Conservation (phyloP, 148 eudicot species). For the Drosera capensis region DNA sequence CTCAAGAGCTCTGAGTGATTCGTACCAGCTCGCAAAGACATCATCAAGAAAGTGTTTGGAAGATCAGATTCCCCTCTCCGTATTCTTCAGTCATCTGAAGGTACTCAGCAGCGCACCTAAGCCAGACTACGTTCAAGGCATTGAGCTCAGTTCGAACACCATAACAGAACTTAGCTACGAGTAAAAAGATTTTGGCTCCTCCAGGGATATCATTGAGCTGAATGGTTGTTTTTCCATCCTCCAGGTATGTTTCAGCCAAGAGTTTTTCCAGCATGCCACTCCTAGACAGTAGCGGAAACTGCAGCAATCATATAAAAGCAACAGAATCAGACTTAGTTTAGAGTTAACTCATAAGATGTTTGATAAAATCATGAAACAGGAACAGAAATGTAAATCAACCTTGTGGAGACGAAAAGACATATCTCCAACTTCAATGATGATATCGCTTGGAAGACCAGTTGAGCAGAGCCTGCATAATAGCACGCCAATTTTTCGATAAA, state of each 20-base stretch:
- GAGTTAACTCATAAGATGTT: neutral
- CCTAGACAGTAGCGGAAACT: constrained; percentile 64
- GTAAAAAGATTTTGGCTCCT: constrained; percentile 41
- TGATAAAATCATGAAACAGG: neutral
- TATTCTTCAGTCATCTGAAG: constrained; percentile 59
- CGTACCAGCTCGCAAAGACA: constrained; percentile 22
- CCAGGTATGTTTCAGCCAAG: constrained; percentile 30
- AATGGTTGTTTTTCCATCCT: constrained; percentile 27
- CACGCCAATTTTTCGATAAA: too few species aligned
- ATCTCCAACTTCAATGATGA: constrained; percentile 30
- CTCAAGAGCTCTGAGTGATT: constrained; percentile 24
- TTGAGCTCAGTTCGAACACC: constrained; percentile 56
- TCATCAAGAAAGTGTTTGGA: constrained; percentile 19
- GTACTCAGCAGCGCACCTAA: constrained; percentile 51
- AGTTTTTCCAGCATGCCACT: constrained; percentile 56
- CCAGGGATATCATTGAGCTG: constrained; percentile 46
- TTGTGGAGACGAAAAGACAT: constrained; percentile 35
- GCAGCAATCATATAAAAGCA: neutral
- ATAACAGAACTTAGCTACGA: constrained; percentile 57
- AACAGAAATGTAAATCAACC: constrained; percentile 8
- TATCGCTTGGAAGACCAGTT: constrained; percentile 41
- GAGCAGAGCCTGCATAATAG: constrained; percentile 24
- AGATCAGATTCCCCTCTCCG: constrained; percentile 39
- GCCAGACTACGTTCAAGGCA: constrained; percentile 33
- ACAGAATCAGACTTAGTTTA: neutral